phyloP scores from a whole-genome alignment of 169 alveolate species.

The Cryptosporidium canis region DNA sequence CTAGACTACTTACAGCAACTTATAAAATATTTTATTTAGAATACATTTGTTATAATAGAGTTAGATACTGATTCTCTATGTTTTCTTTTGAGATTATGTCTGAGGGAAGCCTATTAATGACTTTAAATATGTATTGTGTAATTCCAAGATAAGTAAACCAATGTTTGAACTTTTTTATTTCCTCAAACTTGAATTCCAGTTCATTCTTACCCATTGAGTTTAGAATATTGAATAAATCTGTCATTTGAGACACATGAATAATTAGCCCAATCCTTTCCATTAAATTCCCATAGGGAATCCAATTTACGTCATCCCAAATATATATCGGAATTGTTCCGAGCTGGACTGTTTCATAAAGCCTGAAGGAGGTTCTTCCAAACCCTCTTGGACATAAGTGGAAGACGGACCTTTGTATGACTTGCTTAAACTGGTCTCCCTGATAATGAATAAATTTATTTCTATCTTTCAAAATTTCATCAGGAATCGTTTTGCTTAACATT shows the following conservation, averaged over 20 bases:
- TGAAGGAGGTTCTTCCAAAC: constrained; percentile 71
- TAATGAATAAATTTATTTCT: constrained; percentile 43
- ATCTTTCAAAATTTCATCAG: background rate
- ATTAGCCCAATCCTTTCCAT: constrained; percentile 31
- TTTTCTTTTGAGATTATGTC: background rate
- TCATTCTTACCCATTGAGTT: background rate
- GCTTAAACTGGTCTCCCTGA: constrained; percentile 49
- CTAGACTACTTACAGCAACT: background rate
- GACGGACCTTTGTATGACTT: constrained; percentile 51
- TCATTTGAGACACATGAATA: constrained; percentile 10
- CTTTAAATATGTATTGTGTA: constrained; percentile 20
- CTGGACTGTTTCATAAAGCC: constrained; percentile 69
- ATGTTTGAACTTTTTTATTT: background rate
- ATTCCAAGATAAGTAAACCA: constrained; percentile 66
- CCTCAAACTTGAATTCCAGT: background rate
- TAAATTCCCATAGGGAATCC: constrained; percentile 60
- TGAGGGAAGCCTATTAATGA: constrained; percentile 1
- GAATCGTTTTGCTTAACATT: background rate
- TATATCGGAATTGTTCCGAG: constrained; percentile 73
- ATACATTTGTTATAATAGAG: background rate
- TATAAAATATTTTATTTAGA: background rate
- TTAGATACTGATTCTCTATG: constrained; percentile 2
- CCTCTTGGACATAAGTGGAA: constrained; percentile 73
- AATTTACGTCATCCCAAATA: constrained; percentile 71
- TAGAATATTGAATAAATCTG: constrained; percentile 3